Percentiles rank a stretch among this genome's conserved stretches.
These are phyloP conservation scores for Malassezia nana DNA, from an alignment of 1,284 basidiomycete genomes.

Conservation along the genomic window DNA sequence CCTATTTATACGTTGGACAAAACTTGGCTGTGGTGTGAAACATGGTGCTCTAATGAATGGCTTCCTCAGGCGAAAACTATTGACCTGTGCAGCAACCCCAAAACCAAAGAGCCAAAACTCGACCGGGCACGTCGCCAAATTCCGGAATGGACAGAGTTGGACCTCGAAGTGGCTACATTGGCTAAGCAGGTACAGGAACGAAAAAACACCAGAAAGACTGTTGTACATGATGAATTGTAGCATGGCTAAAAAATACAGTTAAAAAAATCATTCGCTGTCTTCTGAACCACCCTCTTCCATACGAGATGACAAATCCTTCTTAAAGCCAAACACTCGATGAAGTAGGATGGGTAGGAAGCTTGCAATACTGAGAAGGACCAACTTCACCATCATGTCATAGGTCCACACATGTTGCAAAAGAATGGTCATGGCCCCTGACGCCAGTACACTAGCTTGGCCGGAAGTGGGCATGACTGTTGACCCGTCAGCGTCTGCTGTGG, in stretches of 20 bases:
- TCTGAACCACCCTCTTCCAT: neutral
- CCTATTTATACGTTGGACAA: slow-evolving; percentile 40
- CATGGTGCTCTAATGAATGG: slow-evolving; percentile 42
- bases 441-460: slow-evolving; percentile 12
- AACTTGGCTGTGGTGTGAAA: slow-evolving; percentile 48
- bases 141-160: slow-evolving; percentile 92
- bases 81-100: slow-evolving; percentile 49
- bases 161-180: slow-evolving; percentile 51
- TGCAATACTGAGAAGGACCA: slow-evolving; percentile 29
- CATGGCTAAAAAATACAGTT: neutral
- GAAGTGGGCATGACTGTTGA: slow-evolving; percentile 9
- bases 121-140: slow-evolving; percentile 75
- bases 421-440: slow-evolving; percentile 28
- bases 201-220: neutral
- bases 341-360: slow-evolving; percentile 34
- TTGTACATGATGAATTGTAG: slow-evolving; percentile 12
- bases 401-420: slow-evolving; percentile 38
- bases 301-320: neutral
- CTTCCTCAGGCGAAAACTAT: slow-evolving; percentile 40
- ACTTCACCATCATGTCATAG: slow-evolving; percentile 33
- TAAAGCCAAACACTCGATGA: slow-evolving; percentile 12
- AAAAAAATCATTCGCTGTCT: neutral
- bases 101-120: slow-evolving; percentile 81
- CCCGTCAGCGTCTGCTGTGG: neutral
- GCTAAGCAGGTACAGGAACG: slow-evolving; percentile 27